Evolutionary conservation across 176 grass and related monocot genomes (phyloP).

Genomic region (Bolboschoenus planiculmis): DNA sequence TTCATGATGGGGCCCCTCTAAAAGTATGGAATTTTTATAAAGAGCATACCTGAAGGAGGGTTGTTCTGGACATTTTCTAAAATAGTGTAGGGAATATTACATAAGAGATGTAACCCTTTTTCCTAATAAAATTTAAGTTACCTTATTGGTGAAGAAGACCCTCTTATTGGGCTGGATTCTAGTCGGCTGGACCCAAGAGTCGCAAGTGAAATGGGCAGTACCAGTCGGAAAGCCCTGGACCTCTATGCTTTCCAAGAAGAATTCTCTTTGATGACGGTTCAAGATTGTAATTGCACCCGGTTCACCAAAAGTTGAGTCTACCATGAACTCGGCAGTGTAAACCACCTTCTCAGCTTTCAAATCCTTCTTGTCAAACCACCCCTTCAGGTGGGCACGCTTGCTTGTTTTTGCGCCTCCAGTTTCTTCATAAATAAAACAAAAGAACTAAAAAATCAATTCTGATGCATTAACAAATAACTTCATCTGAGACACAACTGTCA

Average conservation of each 20-base stretch:
- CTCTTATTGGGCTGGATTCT: constrained; percentile 39
- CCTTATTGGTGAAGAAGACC: constrained; percentile 81
- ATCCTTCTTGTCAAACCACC: constrained; percentile 91
- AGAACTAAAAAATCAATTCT: background rate
- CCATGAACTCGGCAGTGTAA: constrained; percentile 72
- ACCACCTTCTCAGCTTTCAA: constrained; percentile 64
- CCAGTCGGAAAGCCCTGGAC: constrained; percentile 65
- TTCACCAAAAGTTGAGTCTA: constrained; percentile 67
- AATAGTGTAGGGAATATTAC: background rate
- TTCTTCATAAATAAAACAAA: constrained; percentile 22
- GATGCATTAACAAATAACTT: background rate
- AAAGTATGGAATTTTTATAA: background rate
- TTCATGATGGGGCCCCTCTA: background rate
- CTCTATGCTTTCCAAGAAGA: constrained; percentile 80
- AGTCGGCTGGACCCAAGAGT: constrained; percentile 78
- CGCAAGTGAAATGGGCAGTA: constrained; percentile 60
- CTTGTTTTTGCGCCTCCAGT: constrained; percentile 45
- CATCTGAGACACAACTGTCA: background rate
- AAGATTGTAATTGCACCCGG: constrained; percentile 70
- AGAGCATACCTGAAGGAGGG: too few relatives aligned
- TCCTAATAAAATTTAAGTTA: background rate
- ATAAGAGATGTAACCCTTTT: background rate
- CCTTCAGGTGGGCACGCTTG: constrained; percentile 39
- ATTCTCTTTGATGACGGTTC: constrained; percentile 71
- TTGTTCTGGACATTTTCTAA: background rate